These are phyloP conservation scores for Pleurotus platypus DNA, from an alignment of 768 basidiomycete genomes.

Conservation along the genomic window DNA sequence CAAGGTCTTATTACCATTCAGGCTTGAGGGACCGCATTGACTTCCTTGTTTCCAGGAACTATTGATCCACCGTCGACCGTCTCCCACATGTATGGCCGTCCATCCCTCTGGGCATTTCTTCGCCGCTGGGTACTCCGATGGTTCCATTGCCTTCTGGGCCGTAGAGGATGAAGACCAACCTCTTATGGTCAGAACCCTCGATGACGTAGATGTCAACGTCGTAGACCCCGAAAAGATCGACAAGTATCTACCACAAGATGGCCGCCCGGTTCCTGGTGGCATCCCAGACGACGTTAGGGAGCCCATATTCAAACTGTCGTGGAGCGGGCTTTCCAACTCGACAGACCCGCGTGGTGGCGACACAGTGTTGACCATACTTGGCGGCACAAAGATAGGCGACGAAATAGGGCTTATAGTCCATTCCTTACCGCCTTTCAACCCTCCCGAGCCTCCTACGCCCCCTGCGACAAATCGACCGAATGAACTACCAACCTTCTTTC, in stretches of 20 bases:
- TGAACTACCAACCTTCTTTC: conserved; percentile 41
- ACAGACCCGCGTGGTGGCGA: conserved; percentile 64
- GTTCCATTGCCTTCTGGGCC: conserved; percentile 81
- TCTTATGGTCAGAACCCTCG: conserved; percentile 69
- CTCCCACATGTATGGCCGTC: conserved; percentile 68
- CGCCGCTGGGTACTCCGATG: conserved; percentile 78
- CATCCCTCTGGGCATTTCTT: conserved; percentile 78
- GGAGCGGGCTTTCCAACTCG: conserved; percentile 75
- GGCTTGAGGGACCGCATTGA: neutral
- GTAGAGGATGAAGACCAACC: conserved; percentile 75
- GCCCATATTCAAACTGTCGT: conserved; percentile 83
- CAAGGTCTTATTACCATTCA: conserved; percentile 33
- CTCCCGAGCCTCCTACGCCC: conserved; percentile 39
- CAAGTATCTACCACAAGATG: conserved; percentile 22
- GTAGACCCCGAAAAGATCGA: conserved; percentile 49
- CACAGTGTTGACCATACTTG: conserved; percentile 71
- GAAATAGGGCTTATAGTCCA: conserved; percentile 63
- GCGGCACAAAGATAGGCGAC: conserved; percentile 60
- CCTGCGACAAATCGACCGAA: conserved; percentile 26
- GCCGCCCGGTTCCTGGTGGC: neutral
- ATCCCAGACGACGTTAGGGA: conserved; percentile 38
- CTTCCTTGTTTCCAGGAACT: conserved; percentile 42
- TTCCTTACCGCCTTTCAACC: conserved; percentile 64
- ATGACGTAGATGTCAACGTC: conserved; percentile 47
- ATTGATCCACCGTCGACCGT: conserved; percentile 64